phyloP scores from a whole-genome alignment of 2,329 filamentous ascomycete species.

The Monosporascus sp. region DNA sequence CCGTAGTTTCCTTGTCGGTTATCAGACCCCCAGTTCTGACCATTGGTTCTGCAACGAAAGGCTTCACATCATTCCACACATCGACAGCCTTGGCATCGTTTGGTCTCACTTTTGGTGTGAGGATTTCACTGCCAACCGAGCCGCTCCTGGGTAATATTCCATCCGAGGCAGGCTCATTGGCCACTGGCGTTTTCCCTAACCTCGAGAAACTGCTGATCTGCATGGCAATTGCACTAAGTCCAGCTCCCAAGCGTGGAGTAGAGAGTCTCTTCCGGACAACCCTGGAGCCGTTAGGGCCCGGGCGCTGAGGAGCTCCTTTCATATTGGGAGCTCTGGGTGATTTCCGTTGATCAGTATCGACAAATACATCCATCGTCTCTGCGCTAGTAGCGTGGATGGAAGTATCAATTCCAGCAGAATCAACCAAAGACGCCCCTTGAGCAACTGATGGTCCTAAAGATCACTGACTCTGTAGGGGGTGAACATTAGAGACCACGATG shows the following conservation, averaged over 20 bases:
- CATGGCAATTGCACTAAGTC: slow-evolving; percentile 9
- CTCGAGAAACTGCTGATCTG: neutral
- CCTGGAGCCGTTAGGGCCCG: slow-evolving; percentile 15
- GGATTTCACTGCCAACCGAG: neutral
- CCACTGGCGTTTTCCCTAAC: neutral
- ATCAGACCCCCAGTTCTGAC: neutral
- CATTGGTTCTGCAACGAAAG: neutral
- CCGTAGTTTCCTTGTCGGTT: neutral
- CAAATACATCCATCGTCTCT: neutral
- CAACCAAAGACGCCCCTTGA: neutral
- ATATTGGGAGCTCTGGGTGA: slow-evolving; percentile 2
- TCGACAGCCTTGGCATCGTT: too few relatives aligned
- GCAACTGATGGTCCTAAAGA: neutral
- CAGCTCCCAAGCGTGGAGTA: slow-evolving; percentile 18
- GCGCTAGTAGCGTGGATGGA: neutral
- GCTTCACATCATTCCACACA: too few relatives aligned
- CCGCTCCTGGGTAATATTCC: too few relatives aligned
- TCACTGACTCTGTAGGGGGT: neutral
- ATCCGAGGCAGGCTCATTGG: neutral
- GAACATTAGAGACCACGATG: neutral
- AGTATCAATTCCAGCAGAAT: neutral
- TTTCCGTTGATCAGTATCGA: neutral
- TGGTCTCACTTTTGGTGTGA: neutral
- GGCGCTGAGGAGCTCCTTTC: slow-evolving; percentile 11
- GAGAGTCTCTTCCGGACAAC: slow-evolving; percentile 12